Evolutionary conservation across 2,329 filamentous ascomycete genomes (phyloP), one percentile per base, ranked within the genome.

Genomic region (Huntiella bhutanensis): DNA sequence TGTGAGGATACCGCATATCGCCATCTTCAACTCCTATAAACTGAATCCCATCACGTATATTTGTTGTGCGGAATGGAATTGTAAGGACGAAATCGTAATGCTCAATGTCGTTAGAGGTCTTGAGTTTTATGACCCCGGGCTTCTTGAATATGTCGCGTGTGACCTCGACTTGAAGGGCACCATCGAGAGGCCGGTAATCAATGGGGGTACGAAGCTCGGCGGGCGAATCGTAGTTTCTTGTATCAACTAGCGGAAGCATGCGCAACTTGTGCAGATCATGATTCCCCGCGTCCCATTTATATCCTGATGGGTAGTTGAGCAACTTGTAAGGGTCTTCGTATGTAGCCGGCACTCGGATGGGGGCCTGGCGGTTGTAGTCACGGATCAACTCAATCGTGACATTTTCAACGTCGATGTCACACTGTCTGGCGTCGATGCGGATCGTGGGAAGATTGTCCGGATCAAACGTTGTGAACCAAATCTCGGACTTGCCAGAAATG

Each of bases 1-100:
- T 78, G 63, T 98, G 88, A 0, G 91, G 86, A 59, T 87, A 98
- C 51, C 87, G 75, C 47, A 69, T 69, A 58, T 95, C 88, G 43
- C 78, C 74, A 48, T 79, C 77, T 39, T 85, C 77, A 34, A 91
- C 73, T 3, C 91, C 87, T 12, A 92, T 83, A 61, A 95, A 98
- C 51, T 95, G 87, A 49, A 96, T 61, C 16, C 85, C 88, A 59
- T 98, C 91, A 40, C 84, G 73, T 43, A 87, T 79, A 54, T 75
- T 75, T 43, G 75, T 75, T 33, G 84, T 75, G 16, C 70, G 67
- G 57, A 94, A 98, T 33, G 91, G 82, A 48, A 95, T 80, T 41
- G 65, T 65, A 35, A 76, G 64, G 52, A 61, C 62, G 53, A 58
- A 67, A 42, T 71, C 69, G 17, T 50, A 41, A 44, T 51, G 59